Percentiles rank a stretch among this genome's conserved stretches.
phyloP scores from a whole-genome alignment of 495 filamentous ascomycete species.

The Penicillium subrubescens region DNA sequence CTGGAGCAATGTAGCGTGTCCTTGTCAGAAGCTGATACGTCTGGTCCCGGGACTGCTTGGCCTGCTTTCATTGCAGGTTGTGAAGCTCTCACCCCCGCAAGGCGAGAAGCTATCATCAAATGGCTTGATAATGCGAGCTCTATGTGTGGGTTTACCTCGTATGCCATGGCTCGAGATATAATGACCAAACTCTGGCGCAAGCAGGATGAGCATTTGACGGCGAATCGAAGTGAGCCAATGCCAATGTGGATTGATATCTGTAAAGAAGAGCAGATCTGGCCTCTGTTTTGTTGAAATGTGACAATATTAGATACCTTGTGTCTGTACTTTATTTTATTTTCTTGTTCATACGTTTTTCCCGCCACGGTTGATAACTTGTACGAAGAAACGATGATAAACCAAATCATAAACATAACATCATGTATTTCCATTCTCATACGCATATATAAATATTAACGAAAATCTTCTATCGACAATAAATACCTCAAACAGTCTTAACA shows the following conservation, averaged over 20 bases:
- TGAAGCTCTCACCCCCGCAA: constrained; percentile 27
- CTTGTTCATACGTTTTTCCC: background rate
- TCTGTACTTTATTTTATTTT: background rate
- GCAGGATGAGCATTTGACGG: constrained; percentile 33
- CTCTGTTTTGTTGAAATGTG: constrained; percentile 30
- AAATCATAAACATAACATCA: background rate
- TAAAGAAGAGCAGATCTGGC: constrained; percentile 32
- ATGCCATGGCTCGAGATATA: constrained; percentile 27
- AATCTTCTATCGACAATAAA: background rate
- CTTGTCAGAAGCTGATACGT: constrained; percentile 14
- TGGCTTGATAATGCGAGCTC: constrained; percentile 31
- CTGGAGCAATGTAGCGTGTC: constrained; percentile 26
- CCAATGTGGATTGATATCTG: constrained; percentile 35
- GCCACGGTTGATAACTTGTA: background rate
- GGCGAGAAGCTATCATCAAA: constrained; percentile 25
- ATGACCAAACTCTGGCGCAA: constrained; percentile 32
- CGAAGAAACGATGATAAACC: constrained; percentile 7
- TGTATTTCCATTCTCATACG: background rate
- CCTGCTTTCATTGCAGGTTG: constrained; percentile 40
- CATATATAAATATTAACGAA: background rate
- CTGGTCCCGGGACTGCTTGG: constrained; percentile 36
- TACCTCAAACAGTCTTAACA: constrained; percentile 32
- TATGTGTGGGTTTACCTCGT: constrained; percentile 27
- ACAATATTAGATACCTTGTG: background rate
- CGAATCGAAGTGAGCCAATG: constrained; percentile 26